These are phyloP conservation scores for Phaeomoniella chlamydospora DNA, from an alignment of 2,329 filamentous ascomycete species.

Conservation along the genomic window DNA sequence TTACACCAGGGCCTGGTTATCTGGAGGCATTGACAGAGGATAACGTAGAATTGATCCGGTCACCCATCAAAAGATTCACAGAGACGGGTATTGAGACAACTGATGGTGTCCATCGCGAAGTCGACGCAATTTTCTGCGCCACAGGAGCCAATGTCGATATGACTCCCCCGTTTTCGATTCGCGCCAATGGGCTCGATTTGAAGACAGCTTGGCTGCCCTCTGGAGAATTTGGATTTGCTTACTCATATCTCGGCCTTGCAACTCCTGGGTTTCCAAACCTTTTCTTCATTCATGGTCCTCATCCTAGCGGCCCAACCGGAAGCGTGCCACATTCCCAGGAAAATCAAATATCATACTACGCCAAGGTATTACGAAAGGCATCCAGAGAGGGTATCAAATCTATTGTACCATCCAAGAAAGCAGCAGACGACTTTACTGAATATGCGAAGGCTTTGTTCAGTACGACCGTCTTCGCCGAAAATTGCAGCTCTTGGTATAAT, in stretches of 20 bases:
- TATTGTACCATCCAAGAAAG: constrained; percentile 40
- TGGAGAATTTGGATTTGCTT: constrained; percentile 45
- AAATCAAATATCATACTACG: constrained; percentile 49
- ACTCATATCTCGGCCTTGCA: constrained; percentile 51
- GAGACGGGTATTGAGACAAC: constrained; percentile 43
- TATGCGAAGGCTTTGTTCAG: constrained; percentile 44
- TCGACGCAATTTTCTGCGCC: constrained; percentile 53
- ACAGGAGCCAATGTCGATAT: constrained; percentile 34
- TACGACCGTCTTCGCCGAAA: constrained; percentile 35
- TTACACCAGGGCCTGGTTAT: constrained; percentile 52
- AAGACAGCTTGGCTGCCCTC: constrained; percentile 40
- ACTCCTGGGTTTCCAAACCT: constrained; percentile 55
- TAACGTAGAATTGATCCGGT: constrained; percentile 48
- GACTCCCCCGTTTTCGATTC: constrained; percentile 24
- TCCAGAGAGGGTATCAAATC: constrained; percentile 51
- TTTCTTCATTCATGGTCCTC: constrained; percentile 48
- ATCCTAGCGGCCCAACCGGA: constrained; percentile 42
- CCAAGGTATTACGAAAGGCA: constrained; percentile 53
- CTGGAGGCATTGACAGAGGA: constrained; percentile 47
- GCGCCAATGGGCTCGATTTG: constrained; percentile 39
- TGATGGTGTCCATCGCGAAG: constrained; percentile 41
- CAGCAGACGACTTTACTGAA: constrained; percentile 49
- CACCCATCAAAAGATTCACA: constrained; percentile 43
- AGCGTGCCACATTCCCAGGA: constrained; percentile 56
- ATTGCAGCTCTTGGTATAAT: constrained; percentile 61